Base-by-base conservation (phyloP, 331 rosid species). In the Malus hybrid region DNA sequence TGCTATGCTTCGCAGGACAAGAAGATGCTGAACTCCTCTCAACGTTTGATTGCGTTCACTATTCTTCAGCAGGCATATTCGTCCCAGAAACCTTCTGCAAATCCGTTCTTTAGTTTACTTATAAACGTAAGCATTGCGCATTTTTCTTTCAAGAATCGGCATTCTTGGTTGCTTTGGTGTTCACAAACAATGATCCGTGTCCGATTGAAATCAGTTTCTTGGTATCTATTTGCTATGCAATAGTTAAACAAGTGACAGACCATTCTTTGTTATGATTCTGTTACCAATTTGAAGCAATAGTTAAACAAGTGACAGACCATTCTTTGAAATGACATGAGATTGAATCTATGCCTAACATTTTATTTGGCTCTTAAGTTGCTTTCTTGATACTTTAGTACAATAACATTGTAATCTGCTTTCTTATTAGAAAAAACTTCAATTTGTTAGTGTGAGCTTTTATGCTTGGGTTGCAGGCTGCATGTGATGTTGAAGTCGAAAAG, bases 31-130 rank as follows among this genome's bases (percentile, higher is more conserved):
- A 79, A n/a, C 64, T 74, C 97, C 32, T 69, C 90, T 20, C 93
- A 95, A 68, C 89, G 98, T 13, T 80, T 95, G 84, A 77, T 88
- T 74, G 97, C 87, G 15, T 95, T 92, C 83, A 69, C 93, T 54
- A 67, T 95, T 63, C 89, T 95, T 65, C 87, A 90, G 44, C 97
- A 85, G 69, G 81, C 96, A 31, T 92, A 90, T 82, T 87, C 97
- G 42, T 85, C 97, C 15, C 78, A 76, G 86, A 80, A 83, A 74
- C 48, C 86, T 72, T 83, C 97, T 68, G 79, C 87, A 5, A 90
- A 95, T 80, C 99, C 99, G 13, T 95, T 95, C 85, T 70, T 90
- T 69, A 74, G 72, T 81, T 84, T 89, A 14, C 81, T 92, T 28
- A 68, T 85, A 28, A 75, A 70, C 18, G 91, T 87, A 78, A 82